Evolutionary conservation across 2,329 filamentous ascomycete species (phyloP).

Genomic region (Furcasterigmium furcatum): DNA sequence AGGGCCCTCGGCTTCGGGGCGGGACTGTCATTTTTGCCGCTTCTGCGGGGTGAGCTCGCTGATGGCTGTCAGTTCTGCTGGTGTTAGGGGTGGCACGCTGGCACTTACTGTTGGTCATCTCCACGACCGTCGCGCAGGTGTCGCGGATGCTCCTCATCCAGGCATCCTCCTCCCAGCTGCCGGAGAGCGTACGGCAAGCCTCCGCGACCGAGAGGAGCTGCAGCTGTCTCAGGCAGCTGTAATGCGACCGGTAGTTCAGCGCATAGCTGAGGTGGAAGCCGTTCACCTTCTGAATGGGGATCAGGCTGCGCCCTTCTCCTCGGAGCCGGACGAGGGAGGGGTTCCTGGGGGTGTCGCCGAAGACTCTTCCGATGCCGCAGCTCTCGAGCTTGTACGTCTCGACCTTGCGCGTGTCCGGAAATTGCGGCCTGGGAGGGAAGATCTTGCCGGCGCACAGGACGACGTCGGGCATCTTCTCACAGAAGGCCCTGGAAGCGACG

Average conservation of each 20-base stretch:
- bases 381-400: constrained; percentile 10
- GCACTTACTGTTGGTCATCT: no score
- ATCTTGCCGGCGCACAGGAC: constrained; percentile 12
- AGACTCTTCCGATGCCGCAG: constrained; percentile 5
- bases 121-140: background rate
- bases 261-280: constrained; percentile 14
- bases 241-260: constrained; percentile 11
- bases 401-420: constrained; percentile 4
- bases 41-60: no score
- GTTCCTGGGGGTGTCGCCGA: no score
- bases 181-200: constrained; percentile 5
- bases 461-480: constrained; percentile 9
- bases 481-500: background rate
- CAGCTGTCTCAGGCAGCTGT: constrained; percentile 9
- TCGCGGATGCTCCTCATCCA: constrained; percentile 8
- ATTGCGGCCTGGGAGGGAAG: constrained; percentile 1
- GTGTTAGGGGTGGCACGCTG: no score
- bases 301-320: background rate
- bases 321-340: background rate
- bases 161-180: constrained; percentile 5
- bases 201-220: constrained; percentile 6
- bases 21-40: no score
- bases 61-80: no score
- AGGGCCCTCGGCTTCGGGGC: background rate
- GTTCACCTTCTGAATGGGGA: constrained; percentile 9